Evolutionary conservation across 441 rosid species (phyloP).

Genomic region (Cnidoscolus chayamansa): DNA sequence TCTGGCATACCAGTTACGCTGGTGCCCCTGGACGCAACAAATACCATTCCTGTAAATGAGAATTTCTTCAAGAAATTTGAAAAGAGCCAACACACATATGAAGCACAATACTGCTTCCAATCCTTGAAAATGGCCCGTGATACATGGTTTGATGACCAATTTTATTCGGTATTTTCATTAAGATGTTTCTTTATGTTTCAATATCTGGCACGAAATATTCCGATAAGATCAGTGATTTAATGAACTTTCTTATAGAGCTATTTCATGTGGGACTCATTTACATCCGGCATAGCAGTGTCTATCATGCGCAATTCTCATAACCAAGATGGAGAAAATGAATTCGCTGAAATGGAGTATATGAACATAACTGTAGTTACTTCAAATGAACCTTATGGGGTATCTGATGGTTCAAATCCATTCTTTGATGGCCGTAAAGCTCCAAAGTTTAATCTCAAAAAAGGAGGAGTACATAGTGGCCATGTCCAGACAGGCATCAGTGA

Average conservation of each 20-base stretch:
- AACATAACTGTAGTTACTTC: constrained; percentile 81
- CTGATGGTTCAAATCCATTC: constrained; percentile 77
- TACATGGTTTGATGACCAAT: constrained; percentile 58
- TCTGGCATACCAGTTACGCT: constrained; percentile 81
- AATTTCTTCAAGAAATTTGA: constrained; percentile 60
- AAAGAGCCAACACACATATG: constrained; percentile 54
- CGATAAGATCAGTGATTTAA: neutral
- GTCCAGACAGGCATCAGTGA: constrained; percentile 69
- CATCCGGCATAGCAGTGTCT: constrained; percentile 69
- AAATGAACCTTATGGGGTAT: constrained; percentile 61
- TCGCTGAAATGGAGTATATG: constrained; percentile 82
- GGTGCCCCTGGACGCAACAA: constrained; percentile 88
- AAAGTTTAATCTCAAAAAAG: constrained; percentile 47
- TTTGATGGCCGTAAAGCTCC: constrained; percentile 52
- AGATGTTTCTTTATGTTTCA: neutral
- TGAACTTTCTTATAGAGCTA: constrained; percentile 44
- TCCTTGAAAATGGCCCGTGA: constrained; percentile 68
- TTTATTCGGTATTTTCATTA: constrained; percentile 43
- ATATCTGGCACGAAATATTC: neutral
- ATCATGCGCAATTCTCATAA: constrained; percentile 44
- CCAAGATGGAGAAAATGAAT: constrained; percentile 56
- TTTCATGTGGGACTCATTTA: constrained; percentile 93
- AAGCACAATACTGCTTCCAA: constrained; percentile 72
- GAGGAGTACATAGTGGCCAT: constrained; percentile 82
- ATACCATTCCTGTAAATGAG: constrained; percentile 59